These are phyloP conservation scores for Morella rubra DNA, from an alignment of 306 rosid genomes.

Conservation along the genomic window DNA sequence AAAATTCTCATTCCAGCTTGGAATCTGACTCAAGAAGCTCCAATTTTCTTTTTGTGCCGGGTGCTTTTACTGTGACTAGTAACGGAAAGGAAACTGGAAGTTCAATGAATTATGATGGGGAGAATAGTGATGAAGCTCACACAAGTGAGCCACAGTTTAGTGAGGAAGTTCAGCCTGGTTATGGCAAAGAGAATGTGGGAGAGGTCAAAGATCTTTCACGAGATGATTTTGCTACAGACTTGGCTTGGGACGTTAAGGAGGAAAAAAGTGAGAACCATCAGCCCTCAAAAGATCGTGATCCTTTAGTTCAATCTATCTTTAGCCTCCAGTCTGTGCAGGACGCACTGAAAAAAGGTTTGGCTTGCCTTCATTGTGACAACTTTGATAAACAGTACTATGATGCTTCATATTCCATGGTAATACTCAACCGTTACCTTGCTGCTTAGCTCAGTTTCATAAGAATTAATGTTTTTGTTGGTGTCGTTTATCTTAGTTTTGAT, in stretches of 20 bases:
- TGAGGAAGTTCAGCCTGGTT: slow-evolving; percentile 55
- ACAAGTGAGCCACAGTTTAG: slow-evolving; percentile 45
- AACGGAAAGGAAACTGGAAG: slow-evolving; percentile 64
- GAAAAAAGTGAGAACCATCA: slow-evolving; percentile 51
- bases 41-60: slow-evolving; percentile 51
- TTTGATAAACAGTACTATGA: slow-evolving; percentile 12
- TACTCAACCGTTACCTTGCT: background rate
- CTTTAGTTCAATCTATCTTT: slow-evolving; percentile 57
- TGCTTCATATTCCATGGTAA: slow-evolving; percentile 16
- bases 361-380: slow-evolving; percentile 11
- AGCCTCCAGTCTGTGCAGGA: slow-evolving; percentile 73
- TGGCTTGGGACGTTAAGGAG: slow-evolving; percentile 50
- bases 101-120: slow-evolving; percentile 44
- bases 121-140: slow-evolving; percentile 57
- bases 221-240: slow-evolving; percentile 46
- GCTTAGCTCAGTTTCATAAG: background rate
- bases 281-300: slow-evolving; percentile 52
- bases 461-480: background rate
- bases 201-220: slow-evolving; percentile 52
- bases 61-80: slow-evolving; percentile 40
- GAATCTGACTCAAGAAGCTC: slow-evolving; percentile 97
- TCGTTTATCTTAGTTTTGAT: background rate
- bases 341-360: slow-evolving; percentile 80
- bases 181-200: slow-evolving; percentile 45
- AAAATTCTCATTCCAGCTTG: slow-evolving; percentile 74